Base-by-base conservation (phyloP, 805 yeast genomes). In the Teunomyces atbi region DNA sequence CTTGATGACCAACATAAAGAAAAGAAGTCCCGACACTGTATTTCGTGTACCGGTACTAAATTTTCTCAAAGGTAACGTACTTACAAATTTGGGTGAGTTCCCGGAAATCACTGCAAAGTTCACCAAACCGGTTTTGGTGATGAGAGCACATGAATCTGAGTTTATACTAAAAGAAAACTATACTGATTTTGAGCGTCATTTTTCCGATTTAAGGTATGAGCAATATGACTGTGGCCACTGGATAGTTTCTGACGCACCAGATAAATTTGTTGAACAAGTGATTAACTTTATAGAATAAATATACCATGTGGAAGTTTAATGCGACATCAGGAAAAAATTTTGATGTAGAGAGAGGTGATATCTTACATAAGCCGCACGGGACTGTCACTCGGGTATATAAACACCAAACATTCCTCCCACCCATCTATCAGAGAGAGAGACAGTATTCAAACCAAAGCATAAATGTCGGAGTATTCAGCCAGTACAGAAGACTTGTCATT, bases 81-180 rank as follows among this genome's bases (percentile, higher is more conserved):
- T 58, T 20, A 53, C 54, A 30, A 59, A 59, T 29, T 61, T 66
- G 18, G 60, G 67, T 7, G 66, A 58, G 26, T 69, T 71, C 65
- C 73, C 73, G 20, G 50, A 58, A 23, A 28, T 52, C 27, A 51
- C 64, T 39, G 42, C 56, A 36, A 48, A 27, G 41, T 71, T 58
- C 53, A 40, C 47, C 2, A 62, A 61, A 23, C 73, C 75, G 1
- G 68, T 73, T 2, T 50, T 76, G 35, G 72, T 80, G 41, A 60
- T 80, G 56, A 68, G 70, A 45, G 84, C 77, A 3, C 46, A 58
- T 13, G 46, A 65, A 12, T 76, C 82, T 1, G 56, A 60, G 0
- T 74, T 79, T 46, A 68, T 81, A 12, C 57, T 55, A 12, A 64
- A 63, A 3, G 50, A 66, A 40, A 63, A 61, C 30, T 49, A 43